Percentiles rank a stretch among this genome's conserved stretches.
These are phyloP conservation scores for Fraxinus floribunda DNA, from an alignment of 305 asterid species.

Conservation along the genomic window DNA sequence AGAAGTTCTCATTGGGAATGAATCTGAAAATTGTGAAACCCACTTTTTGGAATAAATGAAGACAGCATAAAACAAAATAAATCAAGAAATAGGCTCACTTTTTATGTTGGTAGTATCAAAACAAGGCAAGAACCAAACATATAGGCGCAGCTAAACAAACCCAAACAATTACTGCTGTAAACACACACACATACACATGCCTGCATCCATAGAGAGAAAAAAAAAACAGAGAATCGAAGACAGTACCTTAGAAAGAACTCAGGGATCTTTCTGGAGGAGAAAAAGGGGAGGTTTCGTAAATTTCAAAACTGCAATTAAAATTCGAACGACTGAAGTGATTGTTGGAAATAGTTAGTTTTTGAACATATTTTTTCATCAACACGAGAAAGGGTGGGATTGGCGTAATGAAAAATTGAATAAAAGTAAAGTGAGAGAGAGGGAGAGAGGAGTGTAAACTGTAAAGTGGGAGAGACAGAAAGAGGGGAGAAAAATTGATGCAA, in stretches of 20 bases:
- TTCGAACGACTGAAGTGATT: neutral
- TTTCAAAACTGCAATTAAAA: neutral
- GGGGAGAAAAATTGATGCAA: constrained; percentile 10
- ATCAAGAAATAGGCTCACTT: neutral
- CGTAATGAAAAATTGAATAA: constrained; percentile 4
- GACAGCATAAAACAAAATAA: neutral
- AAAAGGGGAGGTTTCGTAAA: neutral
- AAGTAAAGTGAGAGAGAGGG: constrained; percentile 1
- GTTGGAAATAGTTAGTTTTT: neutral
- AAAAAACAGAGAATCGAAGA: neutral
- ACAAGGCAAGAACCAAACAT: neutral
- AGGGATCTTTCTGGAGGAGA: neutral
- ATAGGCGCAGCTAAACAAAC: neutral
- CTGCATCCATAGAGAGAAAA: neutral
- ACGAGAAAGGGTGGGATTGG: neutral
- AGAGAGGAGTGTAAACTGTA: neutral
- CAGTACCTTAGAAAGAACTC: neutral
- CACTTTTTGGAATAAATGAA: neutral
- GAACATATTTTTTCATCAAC: neutral
- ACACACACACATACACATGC: neutral
- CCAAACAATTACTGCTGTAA: neutral
- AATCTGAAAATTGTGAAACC: neutral
- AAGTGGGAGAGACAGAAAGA: constrained; percentile 1
- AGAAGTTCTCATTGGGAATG: neutral
- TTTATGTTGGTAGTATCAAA: neutral